Evolutionary conservation across 129 eudicot species (phyloP).

Genomic region (Arctium lappa): DNA sequence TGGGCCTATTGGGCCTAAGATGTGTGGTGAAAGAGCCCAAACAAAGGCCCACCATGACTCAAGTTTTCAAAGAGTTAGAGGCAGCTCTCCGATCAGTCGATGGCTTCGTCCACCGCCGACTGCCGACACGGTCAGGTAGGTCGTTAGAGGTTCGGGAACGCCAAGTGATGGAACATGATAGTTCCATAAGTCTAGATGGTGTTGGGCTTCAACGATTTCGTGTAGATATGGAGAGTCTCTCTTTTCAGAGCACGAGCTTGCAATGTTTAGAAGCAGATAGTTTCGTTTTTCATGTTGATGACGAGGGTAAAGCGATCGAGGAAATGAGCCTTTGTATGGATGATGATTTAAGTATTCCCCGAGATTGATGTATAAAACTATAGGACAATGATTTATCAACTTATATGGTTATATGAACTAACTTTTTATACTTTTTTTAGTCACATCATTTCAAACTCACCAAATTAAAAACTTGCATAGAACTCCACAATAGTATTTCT

Average conservation of each 20-base stretch:
- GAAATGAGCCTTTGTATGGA: constrained; percentile 36
- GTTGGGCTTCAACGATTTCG: constrained; percentile 63
- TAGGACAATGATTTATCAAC: background rate
- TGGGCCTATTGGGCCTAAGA: constrained; percentile 70
- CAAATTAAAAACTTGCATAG: too few species aligned
- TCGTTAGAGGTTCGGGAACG: constrained; percentile 4
- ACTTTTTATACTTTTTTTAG: too few species aligned
- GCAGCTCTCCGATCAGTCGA: constrained; percentile 49
- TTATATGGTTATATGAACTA: background rate
- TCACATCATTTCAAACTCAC: too few species aligned
- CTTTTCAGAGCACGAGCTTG: constrained; percentile 47
- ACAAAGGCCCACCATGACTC: constrained; percentile 81
- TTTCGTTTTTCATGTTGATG: constrained; percentile 36
- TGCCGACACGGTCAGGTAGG: background rate
- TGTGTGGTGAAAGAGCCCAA: constrained; percentile 74
- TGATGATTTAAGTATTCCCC: constrained; percentile 36
- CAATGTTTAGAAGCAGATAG: constrained; percentile 58
- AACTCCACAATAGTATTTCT: too few species aligned
- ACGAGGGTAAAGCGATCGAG: constrained; percentile 11
- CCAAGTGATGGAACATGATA: constrained; percentile 32
- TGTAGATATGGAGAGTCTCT: constrained; percentile 55
- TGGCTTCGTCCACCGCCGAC: constrained; percentile 12
- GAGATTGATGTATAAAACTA: constrained; percentile 23
- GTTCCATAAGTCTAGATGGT: constrained; percentile 46
- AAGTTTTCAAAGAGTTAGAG: constrained; percentile 64